Evolutionary conservation across 306 rosid species (phyloP).

Genomic region (Amphicarpaea edgeworthii): DNA sequence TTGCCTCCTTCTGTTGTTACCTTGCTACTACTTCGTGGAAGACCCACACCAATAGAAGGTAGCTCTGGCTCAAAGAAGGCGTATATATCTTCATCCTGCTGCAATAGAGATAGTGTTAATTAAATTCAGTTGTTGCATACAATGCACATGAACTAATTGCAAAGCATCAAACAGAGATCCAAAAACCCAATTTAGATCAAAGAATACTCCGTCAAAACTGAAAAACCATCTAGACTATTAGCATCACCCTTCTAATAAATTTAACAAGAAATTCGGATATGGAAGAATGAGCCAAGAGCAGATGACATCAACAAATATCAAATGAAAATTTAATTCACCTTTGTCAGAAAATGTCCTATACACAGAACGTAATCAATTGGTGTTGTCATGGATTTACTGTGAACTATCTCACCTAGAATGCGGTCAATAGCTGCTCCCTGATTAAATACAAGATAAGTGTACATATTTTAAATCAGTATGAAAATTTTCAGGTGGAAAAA

Average conservation of each 20-base stretch:
- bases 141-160: neutral
- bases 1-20: conserved; percentile 60
- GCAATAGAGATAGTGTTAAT: conserved; percentile 36
- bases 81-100: conserved; percentile 94
- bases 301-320: neutral
- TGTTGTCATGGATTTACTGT: conserved; percentile 87
- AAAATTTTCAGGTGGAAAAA: conserved; percentile 32
- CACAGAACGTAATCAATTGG: conserved; percentile 94
- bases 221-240: no score
- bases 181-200: no score
- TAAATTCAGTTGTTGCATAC: neutral
- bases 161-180: no score
- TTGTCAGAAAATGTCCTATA: conserved; percentile 93
- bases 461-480: conserved; percentile 22
- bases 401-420: conserved; percentile 94
- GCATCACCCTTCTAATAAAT: no score
- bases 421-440: conserved; percentile 99
- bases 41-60: conserved; percentile 54
- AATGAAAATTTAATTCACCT: conserved; percentile 62
- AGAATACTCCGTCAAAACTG: no score
- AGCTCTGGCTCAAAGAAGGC: conserved; percentile 95
- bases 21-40: conserved; percentile 66
- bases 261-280: no score
- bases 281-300: no score
- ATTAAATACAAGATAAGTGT: conserved; percentile 13